Evolutionary conservation across 2,329 filamentous ascomycete genomes (phyloP).

Genomic region (Fusarium nygamai): DNA sequence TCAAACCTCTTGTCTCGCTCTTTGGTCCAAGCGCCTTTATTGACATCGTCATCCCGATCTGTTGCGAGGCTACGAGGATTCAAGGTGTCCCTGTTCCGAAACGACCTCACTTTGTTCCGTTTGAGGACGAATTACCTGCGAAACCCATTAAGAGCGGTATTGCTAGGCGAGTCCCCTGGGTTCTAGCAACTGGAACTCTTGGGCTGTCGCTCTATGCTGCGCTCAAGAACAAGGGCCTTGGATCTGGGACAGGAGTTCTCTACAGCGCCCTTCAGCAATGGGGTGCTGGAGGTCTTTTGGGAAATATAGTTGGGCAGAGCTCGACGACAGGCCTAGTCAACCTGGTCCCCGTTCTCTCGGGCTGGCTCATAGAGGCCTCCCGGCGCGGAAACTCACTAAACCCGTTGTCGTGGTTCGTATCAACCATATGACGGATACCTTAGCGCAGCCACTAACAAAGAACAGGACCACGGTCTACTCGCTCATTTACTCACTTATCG

Average conservation of each 20-base stretch:
- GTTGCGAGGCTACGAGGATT: not conserved
- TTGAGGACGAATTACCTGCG: not conserved
- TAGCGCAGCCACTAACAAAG: accelerated
- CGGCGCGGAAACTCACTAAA: not conserved
- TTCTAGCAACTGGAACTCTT: not conserved
- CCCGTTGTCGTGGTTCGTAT: not conserved
- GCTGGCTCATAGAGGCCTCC: not conserved
- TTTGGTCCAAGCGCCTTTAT: not conserved
- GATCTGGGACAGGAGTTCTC: not conserved
- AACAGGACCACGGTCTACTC: not conserved
- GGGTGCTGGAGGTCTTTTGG: not conserved
- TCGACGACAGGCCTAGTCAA: accelerated
- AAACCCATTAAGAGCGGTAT: not conserved
- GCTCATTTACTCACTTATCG: not conserved
- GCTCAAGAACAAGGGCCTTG: accelerated
- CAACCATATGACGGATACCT: accelerated
- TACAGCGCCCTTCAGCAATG: accelerated
- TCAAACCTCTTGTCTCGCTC: accelerated
- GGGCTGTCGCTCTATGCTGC: not conserved
- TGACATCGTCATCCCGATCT: not conserved
- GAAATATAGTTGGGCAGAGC: not conserved
- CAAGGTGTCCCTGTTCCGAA: not conserved
- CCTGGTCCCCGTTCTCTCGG: accelerated
- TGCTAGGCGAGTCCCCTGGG: not conserved
- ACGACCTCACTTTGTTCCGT: not conserved